These are phyloP conservation scores for Pseudogymnoascus sp. DNA, from an alignment of 2,329 filamentous ascomycete genomes.

Conservation along the genomic window DNA sequence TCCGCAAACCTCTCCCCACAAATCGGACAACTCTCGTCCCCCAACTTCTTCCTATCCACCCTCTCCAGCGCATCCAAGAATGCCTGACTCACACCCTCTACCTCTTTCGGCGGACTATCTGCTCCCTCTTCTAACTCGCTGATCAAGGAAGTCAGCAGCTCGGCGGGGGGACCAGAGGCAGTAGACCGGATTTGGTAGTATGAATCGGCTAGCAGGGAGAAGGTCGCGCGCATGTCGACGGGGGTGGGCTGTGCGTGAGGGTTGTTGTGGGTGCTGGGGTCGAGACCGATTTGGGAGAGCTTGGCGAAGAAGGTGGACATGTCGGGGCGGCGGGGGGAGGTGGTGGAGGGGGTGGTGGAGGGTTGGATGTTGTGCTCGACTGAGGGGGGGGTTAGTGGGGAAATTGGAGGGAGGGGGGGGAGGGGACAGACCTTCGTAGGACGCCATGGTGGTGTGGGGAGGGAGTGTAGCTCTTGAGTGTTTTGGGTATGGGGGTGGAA, in stretches of 20 bases:
- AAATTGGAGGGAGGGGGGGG: background rate
- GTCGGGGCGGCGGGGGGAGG: slow-evolving; percentile 40
- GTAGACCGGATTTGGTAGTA: slow-evolving; percentile 38
- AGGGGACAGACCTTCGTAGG: background rate
- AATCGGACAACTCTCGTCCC: slow-evolving; percentile 50
- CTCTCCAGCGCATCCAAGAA: slow-evolving; percentile 53
- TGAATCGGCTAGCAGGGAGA: slow-evolving; percentile 48
- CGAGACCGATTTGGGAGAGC: slow-evolving; percentile 34
- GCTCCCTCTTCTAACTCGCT: slow-evolving; percentile 41
- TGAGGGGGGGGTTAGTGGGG: slow-evolving; percentile 25
- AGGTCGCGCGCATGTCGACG: slow-evolving; percentile 47
- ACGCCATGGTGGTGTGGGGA: background rate
- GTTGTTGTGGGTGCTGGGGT: slow-evolving; percentile 36
- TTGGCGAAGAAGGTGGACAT: slow-evolving; percentile 56
- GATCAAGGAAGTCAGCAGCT: slow-evolving; percentile 43
- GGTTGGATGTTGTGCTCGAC: slow-evolving; percentile 55
- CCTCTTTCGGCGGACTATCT: slow-evolving; percentile 40
- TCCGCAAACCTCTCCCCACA: slow-evolving; percentile 54
- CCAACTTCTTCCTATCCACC: slow-evolving; percentile 42
- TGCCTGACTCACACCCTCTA: slow-evolving; percentile 48
- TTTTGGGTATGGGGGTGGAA: background rate
- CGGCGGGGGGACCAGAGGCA: slow-evolving; percentile 30
- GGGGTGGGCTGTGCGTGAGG: slow-evolving; percentile 51
- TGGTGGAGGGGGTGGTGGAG: slow-evolving; percentile 29
- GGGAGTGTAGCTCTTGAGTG: background rate